These are phyloP conservation scores for Bipolaris sorokiniana DNA, from an alignment of 2,329 filamentous ascomycete species.

Conservation along the genomic window DNA sequence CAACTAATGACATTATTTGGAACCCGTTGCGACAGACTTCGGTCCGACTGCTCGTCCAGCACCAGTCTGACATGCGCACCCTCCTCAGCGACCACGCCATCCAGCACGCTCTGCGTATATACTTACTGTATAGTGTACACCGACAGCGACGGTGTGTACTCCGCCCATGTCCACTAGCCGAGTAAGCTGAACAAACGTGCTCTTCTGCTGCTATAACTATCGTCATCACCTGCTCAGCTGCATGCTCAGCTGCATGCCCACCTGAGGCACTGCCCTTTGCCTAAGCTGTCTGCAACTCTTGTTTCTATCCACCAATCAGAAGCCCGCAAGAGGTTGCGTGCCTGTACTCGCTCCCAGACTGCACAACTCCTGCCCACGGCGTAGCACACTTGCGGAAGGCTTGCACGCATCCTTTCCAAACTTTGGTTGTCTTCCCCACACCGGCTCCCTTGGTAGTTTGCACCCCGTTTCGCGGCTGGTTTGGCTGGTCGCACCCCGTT, in stretches of 20 bases:
- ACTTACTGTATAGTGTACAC: neutral
- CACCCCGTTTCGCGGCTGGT: neutral
- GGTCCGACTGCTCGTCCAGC: neutral
- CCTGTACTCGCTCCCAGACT: slow-evolving; percentile 9
- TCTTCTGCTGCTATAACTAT: neutral
- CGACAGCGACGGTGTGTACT: neutral
- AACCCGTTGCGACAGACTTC: neutral
- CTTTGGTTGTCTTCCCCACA: slow-evolving; percentile 1
- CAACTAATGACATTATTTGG: neutral
- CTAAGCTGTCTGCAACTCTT: neutral
- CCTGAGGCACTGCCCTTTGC: slow-evolving; percentile 7
- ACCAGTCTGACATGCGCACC: slow-evolving; percentile 1
- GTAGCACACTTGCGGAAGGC: neutral
- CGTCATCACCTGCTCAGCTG: slow-evolving; percentile 3
- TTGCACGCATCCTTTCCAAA: neutral
- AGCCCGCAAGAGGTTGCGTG: slow-evolving; percentile 12
- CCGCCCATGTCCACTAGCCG: slow-evolving; percentile 9
- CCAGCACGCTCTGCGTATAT: too few species aligned
- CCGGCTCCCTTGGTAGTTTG: neutral
- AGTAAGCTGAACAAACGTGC: slow-evolving; percentile 9
- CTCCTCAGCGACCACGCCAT: neutral
- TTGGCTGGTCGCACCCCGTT: slow-evolving; percentile 1
- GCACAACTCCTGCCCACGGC: slow-evolving; percentile 5
- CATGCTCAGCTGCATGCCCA: neutral
- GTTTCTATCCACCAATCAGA: slow-evolving; percentile 11